phyloP scores from a whole-genome alignment of 495 filamentous ascomycete genomes.

The Xylaria intraflava region DNA sequence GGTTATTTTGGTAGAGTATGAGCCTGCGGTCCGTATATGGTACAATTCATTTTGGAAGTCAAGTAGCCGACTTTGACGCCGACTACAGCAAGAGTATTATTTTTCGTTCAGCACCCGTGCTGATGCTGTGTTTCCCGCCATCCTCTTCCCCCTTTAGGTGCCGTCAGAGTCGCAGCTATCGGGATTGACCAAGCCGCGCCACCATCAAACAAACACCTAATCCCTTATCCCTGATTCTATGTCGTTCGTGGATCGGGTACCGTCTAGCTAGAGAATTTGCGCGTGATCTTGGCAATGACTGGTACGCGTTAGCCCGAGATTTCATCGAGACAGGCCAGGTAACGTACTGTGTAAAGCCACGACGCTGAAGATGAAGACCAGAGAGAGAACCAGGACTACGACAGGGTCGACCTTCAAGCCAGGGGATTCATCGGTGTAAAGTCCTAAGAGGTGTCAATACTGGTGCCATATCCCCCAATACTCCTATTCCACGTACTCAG shows the following conservation, averaged over 20 bases:
- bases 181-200: conserved; percentile 20
- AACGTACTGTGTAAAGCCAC: conserved; percentile 90
- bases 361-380: conserved; percentile 98
- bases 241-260: not conserved
- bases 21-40: conserved; percentile 6
- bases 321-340: not conserved
- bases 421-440: conserved; percentile 98
- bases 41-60: conserved; percentile 2
- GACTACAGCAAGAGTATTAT: not conserved
- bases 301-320: conserved; percentile 16
- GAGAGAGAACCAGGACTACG: conserved; percentile 84
- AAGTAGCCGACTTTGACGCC: not conserved
- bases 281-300: conserved; percentile 97
- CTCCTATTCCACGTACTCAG: conserved; percentile 54
- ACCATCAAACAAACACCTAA: conserved; percentile 3
- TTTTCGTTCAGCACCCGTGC: not conserved
- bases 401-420: conserved; percentile 96
- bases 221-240: conserved; percentile 3
- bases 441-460: conserved; percentile 39
- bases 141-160: not conserved
- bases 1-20: conserved; percentile 5
- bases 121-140: not conserved
- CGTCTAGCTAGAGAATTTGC: conserved; percentile 70
- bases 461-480: not conserved
- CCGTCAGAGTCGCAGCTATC: conserved; percentile 11